Conservation (phyloP, 75 land plant species). For the Cryptomeria japonica region DNA sequence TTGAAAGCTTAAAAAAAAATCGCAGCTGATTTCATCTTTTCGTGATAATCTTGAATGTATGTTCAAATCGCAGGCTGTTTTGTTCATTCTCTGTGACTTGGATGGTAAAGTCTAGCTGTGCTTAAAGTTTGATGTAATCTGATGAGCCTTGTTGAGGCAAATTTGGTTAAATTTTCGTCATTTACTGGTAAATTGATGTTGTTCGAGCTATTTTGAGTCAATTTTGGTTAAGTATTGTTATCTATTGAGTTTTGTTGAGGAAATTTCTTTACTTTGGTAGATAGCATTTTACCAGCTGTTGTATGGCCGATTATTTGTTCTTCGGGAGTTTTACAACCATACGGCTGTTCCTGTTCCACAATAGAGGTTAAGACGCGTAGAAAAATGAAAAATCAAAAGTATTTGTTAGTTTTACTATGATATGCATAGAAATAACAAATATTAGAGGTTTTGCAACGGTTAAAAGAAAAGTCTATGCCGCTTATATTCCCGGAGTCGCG, state of each 20-base stretch:
- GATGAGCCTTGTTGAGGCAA: background rate
- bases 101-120: background rate
- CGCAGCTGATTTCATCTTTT: background rate
- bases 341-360: background rate
- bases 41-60: background rate
- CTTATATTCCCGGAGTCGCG: no score
- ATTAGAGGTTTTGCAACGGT: no score
- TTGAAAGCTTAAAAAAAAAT: background rate
- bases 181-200: background rate
- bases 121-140: background rate
- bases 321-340: background rate
- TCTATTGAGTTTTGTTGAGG: background rate
- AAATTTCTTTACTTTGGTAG: background rate
- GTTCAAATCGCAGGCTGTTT: no score
- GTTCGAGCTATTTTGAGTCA: background rate
- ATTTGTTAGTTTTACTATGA: background rate
- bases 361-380: background rate
- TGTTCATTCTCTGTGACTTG: no score
- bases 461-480: no score
- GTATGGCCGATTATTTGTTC: background rate
- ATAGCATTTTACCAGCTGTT: background rate
- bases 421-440: no score
- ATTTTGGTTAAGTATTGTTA: background rate
- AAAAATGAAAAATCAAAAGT: background rate
- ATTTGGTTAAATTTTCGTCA: background rate